A percentile compares a stretch with the other conserved stretches of the same genome.
These are phyloP conservation scores for Orobanche coerulescens DNA, from an alignment of 257 asterid genomes.

Conservation along the genomic window DNA sequence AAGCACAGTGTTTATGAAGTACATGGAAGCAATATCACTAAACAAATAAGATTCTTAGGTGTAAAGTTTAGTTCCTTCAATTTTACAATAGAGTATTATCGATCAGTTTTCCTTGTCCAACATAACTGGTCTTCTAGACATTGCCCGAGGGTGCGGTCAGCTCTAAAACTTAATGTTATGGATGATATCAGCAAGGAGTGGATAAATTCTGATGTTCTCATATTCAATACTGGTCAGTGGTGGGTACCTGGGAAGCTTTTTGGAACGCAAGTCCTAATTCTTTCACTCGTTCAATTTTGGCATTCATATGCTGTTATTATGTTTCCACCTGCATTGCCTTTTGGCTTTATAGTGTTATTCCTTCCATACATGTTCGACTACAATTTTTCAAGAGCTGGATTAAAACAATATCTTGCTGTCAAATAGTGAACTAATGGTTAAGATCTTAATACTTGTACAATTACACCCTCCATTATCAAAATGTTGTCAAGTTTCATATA, in stretches of 20 bases:
- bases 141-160: conserved; percentile 60
- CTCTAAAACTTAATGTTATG: conserved; percentile 47
- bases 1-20: conserved; percentile 66
- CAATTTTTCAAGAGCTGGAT: too few species aligned
- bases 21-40: conserved; percentile 51
- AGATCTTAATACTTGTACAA: too few species aligned
- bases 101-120: conserved; percentile 77
- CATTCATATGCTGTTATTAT: too few species aligned
- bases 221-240: conserved; percentile 79
- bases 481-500: too few species aligned
- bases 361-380: too few species aligned
- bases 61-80: conserved; percentile 61
- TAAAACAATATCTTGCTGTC: too few species aligned
- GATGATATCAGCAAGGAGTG: conserved; percentile 63
- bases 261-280: conserved; percentile 51
- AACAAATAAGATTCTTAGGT: conserved; percentile 54
- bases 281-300: too few species aligned
- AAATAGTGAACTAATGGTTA: too few species aligned
- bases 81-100: conserved; percentile 56
- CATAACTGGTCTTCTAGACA: conserved; percentile 47
- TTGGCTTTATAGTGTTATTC: too few species aligned
- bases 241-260: conserved; percentile 75
- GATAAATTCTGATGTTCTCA: conserved; percentile 59
- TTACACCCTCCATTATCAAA: too few species aligned
- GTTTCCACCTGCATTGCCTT: too few species aligned